phyloP scores from a whole-genome alignment of 768 basidiomycete species.

The Phaeolepiota aurea region DNA sequence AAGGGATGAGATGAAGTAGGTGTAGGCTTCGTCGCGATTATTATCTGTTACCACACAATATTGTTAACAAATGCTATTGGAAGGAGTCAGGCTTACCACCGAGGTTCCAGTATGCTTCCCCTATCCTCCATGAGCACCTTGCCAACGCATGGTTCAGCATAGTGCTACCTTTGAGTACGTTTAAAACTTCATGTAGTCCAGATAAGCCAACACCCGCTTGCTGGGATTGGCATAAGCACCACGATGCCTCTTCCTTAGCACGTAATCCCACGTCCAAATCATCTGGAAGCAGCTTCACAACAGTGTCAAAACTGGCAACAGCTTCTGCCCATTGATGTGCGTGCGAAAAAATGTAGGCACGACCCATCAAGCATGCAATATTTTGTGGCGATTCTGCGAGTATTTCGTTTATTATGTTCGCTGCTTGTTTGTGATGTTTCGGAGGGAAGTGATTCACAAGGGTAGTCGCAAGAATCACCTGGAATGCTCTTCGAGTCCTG shows the following conservation, averaged over 20 bases:
- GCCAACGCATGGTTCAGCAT: conserved; percentile 55
- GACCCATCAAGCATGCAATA: conserved; percentile 59
- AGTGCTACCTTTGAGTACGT: conserved; percentile 33
- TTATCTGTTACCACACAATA: conserved; percentile 23
- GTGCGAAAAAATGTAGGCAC: conserved; percentile 64
- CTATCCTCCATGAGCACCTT: conserved; percentile 79
- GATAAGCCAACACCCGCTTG: conserved; percentile 35
- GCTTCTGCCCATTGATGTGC: conserved; percentile 65
- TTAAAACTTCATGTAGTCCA: conserved; percentile 40
- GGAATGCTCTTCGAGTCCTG: conserved; percentile 62
- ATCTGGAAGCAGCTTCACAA: conserved; percentile 37
- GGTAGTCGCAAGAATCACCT: conserved; percentile 63
- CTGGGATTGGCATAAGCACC: conserved; percentile 60
- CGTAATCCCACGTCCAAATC: conserved; percentile 43
- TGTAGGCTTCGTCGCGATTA: conserved; percentile 60
- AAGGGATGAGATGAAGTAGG: conserved; percentile 70
- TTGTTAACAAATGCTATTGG: background rate
- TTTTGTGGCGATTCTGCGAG: conserved; percentile 57
- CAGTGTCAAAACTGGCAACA: conserved; percentile 47
- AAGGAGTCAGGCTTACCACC: conserved; percentile 40
- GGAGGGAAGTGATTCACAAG: conserved; percentile 84
- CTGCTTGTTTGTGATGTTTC: conserved; percentile 79
- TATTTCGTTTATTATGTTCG: conserved; percentile 65
- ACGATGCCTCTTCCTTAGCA: conserved; percentile 75
- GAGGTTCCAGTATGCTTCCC: conserved; percentile 64